Conservation (phyloP, 2,329 filamentous ascomycete genomes). For the Penicillium janthinellum region DNA sequence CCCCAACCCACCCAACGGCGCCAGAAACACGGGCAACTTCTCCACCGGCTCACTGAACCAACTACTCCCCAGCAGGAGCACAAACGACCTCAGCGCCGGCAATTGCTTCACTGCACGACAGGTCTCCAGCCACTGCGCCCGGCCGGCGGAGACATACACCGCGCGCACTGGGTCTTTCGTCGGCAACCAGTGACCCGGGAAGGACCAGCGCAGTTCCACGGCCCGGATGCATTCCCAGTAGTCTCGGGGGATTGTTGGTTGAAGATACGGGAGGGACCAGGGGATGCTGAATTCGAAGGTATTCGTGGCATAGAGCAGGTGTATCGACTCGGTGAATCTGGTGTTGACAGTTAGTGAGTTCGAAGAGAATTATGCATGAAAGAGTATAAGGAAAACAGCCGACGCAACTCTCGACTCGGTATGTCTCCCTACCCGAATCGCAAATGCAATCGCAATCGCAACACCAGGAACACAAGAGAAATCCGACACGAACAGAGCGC, state of each 20-base stretch:
- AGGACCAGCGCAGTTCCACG: constrained; percentile 43
- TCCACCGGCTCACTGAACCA: constrained; percentile 43
- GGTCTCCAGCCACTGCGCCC: constrained; percentile 41
- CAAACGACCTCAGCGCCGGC: constrained; percentile 32
- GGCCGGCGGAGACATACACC: constrained; percentile 41
- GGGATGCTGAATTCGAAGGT: constrained; percentile 45
- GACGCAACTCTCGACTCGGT: too few relatives aligned
- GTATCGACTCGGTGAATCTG: constrained; percentile 41
- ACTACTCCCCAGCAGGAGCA: constrained; percentile 34
- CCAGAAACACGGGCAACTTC: constrained; percentile 39
- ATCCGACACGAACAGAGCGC: neutral
- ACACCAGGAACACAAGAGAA: neutral
- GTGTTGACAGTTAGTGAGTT: neutral
- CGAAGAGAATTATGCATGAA: neutral
- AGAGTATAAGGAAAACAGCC: neutral
- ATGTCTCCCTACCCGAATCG: too few relatives aligned
- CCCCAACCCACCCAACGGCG: constrained; percentile 34
- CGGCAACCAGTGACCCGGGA: constrained; percentile 44
- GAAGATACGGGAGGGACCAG: constrained; percentile 43
- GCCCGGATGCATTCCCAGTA: constrained; percentile 35
- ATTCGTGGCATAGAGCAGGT: constrained; percentile 38
- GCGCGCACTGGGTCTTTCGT: constrained; percentile 44
- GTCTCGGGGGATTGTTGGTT: constrained; percentile 34
- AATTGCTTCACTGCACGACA: constrained; percentile 33
- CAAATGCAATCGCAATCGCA: neutral